Conservation (phyloP, 345 rosid species). For the Luvunga scandens region DNA sequence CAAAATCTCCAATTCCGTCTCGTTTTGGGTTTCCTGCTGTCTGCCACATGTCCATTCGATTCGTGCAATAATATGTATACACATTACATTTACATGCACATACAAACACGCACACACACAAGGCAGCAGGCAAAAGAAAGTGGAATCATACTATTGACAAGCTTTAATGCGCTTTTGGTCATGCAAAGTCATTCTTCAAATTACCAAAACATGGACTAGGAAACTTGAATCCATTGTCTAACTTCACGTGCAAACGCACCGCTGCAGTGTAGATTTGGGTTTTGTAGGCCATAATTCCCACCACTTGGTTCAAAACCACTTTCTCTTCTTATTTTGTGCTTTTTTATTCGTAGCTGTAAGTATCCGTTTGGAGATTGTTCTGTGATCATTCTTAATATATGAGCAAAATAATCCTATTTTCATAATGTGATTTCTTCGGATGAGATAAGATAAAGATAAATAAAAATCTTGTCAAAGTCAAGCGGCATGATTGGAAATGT, state of each 20-base stretch:
- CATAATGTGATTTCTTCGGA: background rate
- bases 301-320: background rate
- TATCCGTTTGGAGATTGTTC: too few species aligned
- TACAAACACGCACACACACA: background rate
- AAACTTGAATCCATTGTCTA: background rate
- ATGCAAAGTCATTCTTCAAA: background rate
- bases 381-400: too few species aligned
- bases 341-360: background rate
- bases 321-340: background rate
- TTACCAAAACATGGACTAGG: background rate
- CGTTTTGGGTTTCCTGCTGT: constrained; percentile 22
- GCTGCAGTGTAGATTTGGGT: background rate
- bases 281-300: background rate
- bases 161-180: background rate
- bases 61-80: constrained; percentile 5
- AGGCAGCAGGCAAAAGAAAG: constrained; percentile 12
- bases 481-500: constrained; percentile 1
- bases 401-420: too few species aligned
- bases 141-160: background rate
- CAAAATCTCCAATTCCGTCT: constrained; percentile 12
- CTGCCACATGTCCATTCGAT: constrained; percentile 37
- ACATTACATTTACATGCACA: too few species aligned
- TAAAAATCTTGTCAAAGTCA: background rate
- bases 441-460: background rate
- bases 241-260: constrained; percentile 12